phyloP scores from a whole-genome alignment of 2,329 filamentous ascomycete species.

The Biscogniauxia marginata region DNA sequence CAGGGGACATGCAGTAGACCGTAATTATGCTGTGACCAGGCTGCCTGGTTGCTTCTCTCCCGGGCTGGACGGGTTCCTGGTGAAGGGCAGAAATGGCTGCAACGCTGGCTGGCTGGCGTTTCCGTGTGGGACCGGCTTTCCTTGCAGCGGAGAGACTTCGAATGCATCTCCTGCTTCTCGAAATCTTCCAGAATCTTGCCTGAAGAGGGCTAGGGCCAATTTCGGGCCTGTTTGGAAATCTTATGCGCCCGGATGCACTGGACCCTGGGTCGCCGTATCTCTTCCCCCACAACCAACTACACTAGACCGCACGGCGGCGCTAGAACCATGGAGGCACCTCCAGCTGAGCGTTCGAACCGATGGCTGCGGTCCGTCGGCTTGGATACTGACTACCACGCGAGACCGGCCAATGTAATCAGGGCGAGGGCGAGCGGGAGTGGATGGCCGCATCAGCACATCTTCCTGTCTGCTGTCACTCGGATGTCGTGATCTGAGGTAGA shows the following conservation, averaged over 20 bases:
- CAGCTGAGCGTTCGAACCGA: background rate
- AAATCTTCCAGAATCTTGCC: conserved; percentile 25
- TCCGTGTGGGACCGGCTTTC: background rate
- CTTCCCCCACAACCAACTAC: conserved; percentile 21
- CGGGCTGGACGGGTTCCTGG: background rate
- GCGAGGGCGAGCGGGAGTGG: background rate
- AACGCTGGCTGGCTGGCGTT: background rate
- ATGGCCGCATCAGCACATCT: background rate
- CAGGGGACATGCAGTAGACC: conserved; percentile 1
- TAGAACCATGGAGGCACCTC: background rate
- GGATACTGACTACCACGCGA: background rate
- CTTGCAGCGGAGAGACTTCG: background rate
- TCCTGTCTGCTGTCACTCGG: background rate
- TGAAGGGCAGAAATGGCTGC: background rate
- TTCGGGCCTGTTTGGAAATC: conserved; percentile 19
- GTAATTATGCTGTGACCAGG: conserved; percentile 2
- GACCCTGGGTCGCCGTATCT: conserved; percentile 11
- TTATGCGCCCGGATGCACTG: conserved; percentile 21
- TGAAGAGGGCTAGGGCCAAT: conserved; percentile 18
- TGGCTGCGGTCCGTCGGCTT: conserved; percentile 4
- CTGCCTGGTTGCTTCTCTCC: background rate
- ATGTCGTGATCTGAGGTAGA: background rate
- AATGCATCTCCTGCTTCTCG: conserved; percentile 16
- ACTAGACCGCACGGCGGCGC: conserved; percentile 13
- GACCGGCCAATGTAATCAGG: background rate